Evolutionary conservation across 2,329 filamentous ascomycete genomes (phyloP).

Genomic region (Ampelomyces quisqualis): DNA sequence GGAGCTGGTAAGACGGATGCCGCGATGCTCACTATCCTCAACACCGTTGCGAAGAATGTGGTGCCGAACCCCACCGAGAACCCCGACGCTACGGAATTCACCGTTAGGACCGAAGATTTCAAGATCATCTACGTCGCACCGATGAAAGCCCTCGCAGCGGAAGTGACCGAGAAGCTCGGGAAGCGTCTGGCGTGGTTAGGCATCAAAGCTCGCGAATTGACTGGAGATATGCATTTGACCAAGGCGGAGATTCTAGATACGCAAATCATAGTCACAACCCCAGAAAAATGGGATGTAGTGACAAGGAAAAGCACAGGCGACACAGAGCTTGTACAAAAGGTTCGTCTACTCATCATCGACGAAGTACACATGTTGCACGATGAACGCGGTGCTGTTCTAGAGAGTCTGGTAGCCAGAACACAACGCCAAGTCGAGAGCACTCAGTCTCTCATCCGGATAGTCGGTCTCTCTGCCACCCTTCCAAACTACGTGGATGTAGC

Average conservation of each 20-base stretch:
- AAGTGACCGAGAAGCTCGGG: slow-evolving; percentile 91
- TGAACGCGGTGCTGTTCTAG: slow-evolving; percentile 91
- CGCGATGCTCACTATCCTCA: slow-evolving; percentile 93
- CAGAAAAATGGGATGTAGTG: slow-evolving; percentile 99
- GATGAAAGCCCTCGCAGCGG: slow-evolving; percentile 97
- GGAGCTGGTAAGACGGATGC: slow-evolving; percentile 99
- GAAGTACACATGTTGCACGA: slow-evolving; percentile 99
- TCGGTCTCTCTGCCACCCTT: slow-evolving; percentile 91
- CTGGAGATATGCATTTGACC: slow-evolving; percentile 97
- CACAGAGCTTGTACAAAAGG: slow-evolving; percentile 96
- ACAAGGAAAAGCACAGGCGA: slow-evolving; percentile 96
- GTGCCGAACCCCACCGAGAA: slow-evolving; percentile 77
- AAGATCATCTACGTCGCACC: slow-evolving; percentile 98
- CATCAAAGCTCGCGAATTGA: slow-evolving; percentile 87
- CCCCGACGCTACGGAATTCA: slow-evolving; percentile 72
- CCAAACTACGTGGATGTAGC: slow-evolving; percentile 97
- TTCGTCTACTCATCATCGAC: slow-evolving; percentile 92
- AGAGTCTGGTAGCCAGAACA: slow-evolving; percentile 92
- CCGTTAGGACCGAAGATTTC: slow-evolving; percentile 82
- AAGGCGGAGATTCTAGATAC: slow-evolving; percentile 95
- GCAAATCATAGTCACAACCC: slow-evolving; percentile 97
- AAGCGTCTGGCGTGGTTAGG: slow-evolving; percentile 92
- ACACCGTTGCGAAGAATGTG: slow-evolving; percentile 83
- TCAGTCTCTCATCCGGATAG: slow-evolving; percentile 92
- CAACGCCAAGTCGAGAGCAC: slow-evolving; percentile 97